Evolutionary conservation across 495 filamentous ascomycete genomes (phyloP).

Genomic region (Podospora bellae-mahoneyi): DNA sequence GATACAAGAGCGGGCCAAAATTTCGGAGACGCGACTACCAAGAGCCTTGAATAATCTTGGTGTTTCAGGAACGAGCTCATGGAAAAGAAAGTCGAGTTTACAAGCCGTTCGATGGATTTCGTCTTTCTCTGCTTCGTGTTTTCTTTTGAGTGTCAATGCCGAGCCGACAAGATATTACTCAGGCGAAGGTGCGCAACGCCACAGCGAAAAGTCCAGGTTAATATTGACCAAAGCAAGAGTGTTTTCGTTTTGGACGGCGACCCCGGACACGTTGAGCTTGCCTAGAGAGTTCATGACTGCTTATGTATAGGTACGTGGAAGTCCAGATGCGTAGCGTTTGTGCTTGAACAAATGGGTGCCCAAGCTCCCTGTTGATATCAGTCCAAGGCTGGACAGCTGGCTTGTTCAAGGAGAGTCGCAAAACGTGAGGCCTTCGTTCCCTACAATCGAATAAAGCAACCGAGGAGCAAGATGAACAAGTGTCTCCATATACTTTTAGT

Average conservation of each 20-base stretch:
- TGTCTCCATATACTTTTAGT: no score
- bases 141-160: neutral
- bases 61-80: neutral
- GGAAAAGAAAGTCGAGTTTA: neutral
- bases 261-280: neutral
- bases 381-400: no score
- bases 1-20: neutral
- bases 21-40: neutral
- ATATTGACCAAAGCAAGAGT: conserved; percentile 1
- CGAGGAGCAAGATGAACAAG: no score
- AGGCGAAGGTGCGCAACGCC: neutral
- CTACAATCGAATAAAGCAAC: no score
- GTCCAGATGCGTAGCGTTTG: no score
- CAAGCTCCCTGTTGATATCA: no score
- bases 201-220: neutral
- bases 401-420: no score
- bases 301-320: no score
- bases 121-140: neutral
- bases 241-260: neutral
- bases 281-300: neutral
- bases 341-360: no score
- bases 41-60: neutral
- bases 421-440: no score
- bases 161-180: neutral
- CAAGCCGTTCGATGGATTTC: neutral